Evolutionary conservation across 495 filamentous ascomycete species (phyloP).

Genomic region (Neurospora sp.): DNA sequence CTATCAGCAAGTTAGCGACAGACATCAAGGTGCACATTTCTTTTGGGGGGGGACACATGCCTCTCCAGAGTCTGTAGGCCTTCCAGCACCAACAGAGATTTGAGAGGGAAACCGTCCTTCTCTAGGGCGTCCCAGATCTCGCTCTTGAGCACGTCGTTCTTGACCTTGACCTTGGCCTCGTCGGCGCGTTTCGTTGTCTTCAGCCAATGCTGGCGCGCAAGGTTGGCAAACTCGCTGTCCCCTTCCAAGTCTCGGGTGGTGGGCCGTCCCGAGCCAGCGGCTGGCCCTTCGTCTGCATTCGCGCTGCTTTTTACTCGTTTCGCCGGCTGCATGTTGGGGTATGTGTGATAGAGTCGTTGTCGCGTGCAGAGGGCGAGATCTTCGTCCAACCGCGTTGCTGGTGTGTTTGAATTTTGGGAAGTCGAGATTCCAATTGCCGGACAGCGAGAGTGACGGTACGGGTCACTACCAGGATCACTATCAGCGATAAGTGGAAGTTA

Average conservation of each 20-base stretch:
- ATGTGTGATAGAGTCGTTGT: slow-evolving; percentile 1
- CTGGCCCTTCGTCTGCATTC: slow-evolving; percentile 20
- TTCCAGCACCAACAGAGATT: slow-evolving; percentile 72
- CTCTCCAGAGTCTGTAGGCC: slow-evolving; percentile 84
- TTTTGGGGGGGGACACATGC: slow-evolving; percentile 29
- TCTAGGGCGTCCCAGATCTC: slow-evolving; percentile 90
- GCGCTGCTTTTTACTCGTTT: slow-evolving; percentile 38
- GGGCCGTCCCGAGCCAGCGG: slow-evolving; percentile 27
- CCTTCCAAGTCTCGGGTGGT: slow-evolving; percentile 48
- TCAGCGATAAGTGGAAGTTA: neutral
- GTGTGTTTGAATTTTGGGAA: neutral
- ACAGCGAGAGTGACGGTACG: neutral
- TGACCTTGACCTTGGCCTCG: slow-evolving; percentile 53
- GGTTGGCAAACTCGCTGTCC: slow-evolving; percentile 68
- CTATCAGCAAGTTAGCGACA: slow-evolving; percentile 32
- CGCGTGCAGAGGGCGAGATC: slow-evolving; percentile 6
- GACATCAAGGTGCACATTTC: neutral
- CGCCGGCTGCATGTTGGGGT: slow-evolving; percentile 33
- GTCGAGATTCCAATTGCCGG: neutral
- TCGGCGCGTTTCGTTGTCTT: slow-evolving; percentile 43
- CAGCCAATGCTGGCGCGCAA: slow-evolving; percentile 81
- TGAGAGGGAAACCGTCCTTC: slow-evolving; percentile 64
- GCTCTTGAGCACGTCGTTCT: slow-evolving; percentile 73
- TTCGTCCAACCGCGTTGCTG: neutral
- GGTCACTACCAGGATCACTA: neutral